Base-by-base conservation (phyloP, 768 basidiomycete species). In the Leccinellum albellum region DNA sequence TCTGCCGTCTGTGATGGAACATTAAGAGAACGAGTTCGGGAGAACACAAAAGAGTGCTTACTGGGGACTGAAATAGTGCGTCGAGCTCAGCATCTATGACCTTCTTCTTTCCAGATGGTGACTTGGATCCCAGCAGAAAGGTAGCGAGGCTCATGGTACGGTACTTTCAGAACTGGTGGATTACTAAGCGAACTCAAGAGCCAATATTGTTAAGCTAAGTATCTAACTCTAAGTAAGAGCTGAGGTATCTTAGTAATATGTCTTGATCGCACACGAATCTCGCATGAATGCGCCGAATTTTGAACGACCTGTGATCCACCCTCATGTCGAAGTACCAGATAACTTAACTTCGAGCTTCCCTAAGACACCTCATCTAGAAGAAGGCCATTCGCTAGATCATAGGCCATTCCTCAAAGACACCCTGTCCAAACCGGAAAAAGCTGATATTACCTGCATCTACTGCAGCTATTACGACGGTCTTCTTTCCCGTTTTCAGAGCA, bases 361-460 rank as follows among this genome's bases (percentile, higher is more conserved):
- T 21, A 42, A 21, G 20, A 12, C 12, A 20, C 40, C n/a, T n/a
- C n/a, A 20, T 15, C 26, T 12, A 3, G 26, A 50, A 13, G 17
- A 15, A 20, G 3, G 20, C 6, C 23, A 49, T 21, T 23, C 24
- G 5, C 56, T 68, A 70, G 17, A 53, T 35, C 86, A 94, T 89
- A 0, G 91, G 86, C 83, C 88, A 87, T 63, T 93, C 90, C 53
- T 82, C 85, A 69, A 98, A 98, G 9, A 79, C 84, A 0, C 92
- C 91, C 66, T 94, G 81, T 7, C 88, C 86, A 62, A 98, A 94
- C 53, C 89, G 78, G 74, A 93, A 90, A 77, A 97, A 95, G 61
- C 89, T 89, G 44, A 87, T 87, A 60, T 82, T 92, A 9, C 95
- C 93, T 2, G 84, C 81, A 72, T 97, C 94, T 5, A 95, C 94